Evolutionary conservation across 495 filamentous ascomycete genomes (phyloP).

Genomic region (Penicillium arizonense): DNA sequence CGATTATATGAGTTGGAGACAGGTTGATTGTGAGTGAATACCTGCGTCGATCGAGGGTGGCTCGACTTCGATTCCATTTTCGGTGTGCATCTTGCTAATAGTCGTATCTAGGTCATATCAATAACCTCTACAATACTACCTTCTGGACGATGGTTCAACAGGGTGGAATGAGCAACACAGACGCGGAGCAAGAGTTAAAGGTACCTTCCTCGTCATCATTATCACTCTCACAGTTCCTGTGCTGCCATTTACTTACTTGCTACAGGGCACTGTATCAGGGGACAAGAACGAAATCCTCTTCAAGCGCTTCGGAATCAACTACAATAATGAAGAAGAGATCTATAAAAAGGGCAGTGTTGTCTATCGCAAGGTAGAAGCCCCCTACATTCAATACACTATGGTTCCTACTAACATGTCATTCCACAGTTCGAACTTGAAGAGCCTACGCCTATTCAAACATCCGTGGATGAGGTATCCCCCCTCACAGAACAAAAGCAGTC

Average conservation of each 20-base stretch:
- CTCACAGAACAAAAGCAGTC: constrained; percentile 46
- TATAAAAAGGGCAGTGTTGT: constrained; percentile 91
- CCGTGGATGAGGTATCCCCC: constrained; percentile 7
- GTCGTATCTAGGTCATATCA: constrained; percentile 73
- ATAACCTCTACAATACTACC: constrained; percentile 96
- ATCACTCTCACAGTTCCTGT: neutral
- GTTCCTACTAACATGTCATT: constrained; percentile 7
- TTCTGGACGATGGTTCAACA: constrained; percentile 86
- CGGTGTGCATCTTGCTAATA: neutral
- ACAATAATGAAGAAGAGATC: constrained; percentile 91
- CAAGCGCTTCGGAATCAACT: constrained; percentile 86
- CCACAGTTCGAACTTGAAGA: constrained; percentile 42
- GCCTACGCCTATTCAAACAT: constrained; percentile 14
- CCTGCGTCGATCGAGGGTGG: neutral
- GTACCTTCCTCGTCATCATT: constrained; percentile 36
- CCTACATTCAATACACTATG: neutral
- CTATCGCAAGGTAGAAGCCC: constrained; percentile 69
- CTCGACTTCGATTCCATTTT: neutral
- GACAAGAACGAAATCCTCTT: constrained; percentile 98
- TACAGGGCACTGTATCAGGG: constrained; percentile 71
- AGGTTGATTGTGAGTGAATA: constrained; percentile 78
- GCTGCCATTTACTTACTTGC: constrained; percentile 2
- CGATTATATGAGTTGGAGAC: constrained; percentile 96
- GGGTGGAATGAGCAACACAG: constrained; percentile 69
- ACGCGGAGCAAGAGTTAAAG: constrained; percentile 77